Base-by-base conservation (phyloP, 1,139 yeast species). In the Pichiaceae sp. region DNA sequence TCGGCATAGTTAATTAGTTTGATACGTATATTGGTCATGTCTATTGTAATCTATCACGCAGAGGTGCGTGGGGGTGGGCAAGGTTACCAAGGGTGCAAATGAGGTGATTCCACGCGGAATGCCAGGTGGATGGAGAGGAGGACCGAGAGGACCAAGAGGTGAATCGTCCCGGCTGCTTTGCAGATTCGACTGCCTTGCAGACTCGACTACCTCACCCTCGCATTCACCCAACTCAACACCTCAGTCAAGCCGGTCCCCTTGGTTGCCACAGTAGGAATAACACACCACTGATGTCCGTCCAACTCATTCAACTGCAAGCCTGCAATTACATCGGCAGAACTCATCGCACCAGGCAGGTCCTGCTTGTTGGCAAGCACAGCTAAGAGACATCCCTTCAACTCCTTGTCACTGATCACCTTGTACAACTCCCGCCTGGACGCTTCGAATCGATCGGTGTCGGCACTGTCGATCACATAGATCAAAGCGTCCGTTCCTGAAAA, bases 401-500 rank as follows among this genome's bases (percentile, higher is more conserved):
- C 95, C 45, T 84, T 78, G 54, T 81, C 91, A 42, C 72, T 68
- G 45, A 87, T 74, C 33, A 87, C 86, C 49, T 91, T 72, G 58
- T 71, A 74, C 50, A 89, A 64, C 54, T 86, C 96, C 46, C 70
- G 75, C 50, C 81, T 81, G 19, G 93, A 83, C 58, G 83, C 94
- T 42, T 75, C 79, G 47, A 89, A 65, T 52, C 96, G 71, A 25
- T 68, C 72, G 29, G 63, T 60, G 60, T 86, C 95, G 12, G 82
- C 73, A 4, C 89, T 75, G 59, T 89, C 97, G 40, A 89, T 83
- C 37, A 89, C 96, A 58, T 84, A 89, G 40, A 89, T 85, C 43
- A 89, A 69, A n/a, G 95, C 96, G 53, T 86, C 84, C 3, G 96
- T 85, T 23, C 95, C 95, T 11, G 95, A 84, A 61, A 82, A 86